Conservation (phyloP, 192 early-diverging fungal genomes). For the Podila epicladia region DNA sequence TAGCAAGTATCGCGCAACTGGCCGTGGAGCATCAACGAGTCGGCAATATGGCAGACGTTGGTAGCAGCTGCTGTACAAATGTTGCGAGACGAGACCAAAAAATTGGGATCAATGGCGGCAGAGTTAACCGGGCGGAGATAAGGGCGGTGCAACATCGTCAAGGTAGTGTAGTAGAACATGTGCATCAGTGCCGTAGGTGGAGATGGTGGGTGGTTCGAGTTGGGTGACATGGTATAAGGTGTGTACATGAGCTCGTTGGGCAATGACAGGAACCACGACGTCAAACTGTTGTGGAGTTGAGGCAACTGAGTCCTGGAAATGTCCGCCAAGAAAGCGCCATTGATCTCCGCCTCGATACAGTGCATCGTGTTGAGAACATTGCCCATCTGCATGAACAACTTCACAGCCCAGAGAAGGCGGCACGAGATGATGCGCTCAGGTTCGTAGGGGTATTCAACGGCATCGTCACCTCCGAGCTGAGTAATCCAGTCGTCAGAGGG, state of each 20-base stretch:
- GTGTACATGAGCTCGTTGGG: slow-evolving; percentile 64
- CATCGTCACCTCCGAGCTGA: slow-evolving; percentile 35
- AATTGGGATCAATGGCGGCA: slow-evolving; percentile 44
- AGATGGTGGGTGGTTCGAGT: slow-evolving; percentile 47
- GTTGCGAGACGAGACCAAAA: slow-evolving; percentile 50
- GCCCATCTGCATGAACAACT: slow-evolving; percentile 51
- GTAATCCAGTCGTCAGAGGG: slow-evolving; percentile 49
- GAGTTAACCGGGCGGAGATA: slow-evolving; percentile 56
- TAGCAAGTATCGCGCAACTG: slow-evolving; percentile 42
- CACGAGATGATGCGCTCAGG: slow-evolving; percentile 48
- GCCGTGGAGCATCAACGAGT: slow-evolving; percentile 47
- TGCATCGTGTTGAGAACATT: slow-evolving; percentile 50
- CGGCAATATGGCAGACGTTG: slow-evolving; percentile 54
- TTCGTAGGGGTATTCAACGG: slow-evolving; percentile 44
- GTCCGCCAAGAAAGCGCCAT: slow-evolving; percentile 45
- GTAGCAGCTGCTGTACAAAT: slow-evolving; percentile 54
- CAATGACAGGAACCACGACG: slow-evolving; percentile 58
- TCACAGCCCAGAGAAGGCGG: slow-evolving; percentile 41
- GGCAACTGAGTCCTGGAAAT: slow-evolving; percentile 48
- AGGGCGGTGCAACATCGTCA: slow-evolving; percentile 66
- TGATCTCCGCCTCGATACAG: slow-evolving; percentile 50
- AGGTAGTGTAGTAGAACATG: slow-evolving; percentile 63
- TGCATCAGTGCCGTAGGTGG: slow-evolving; percentile 54
- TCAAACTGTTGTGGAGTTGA: slow-evolving; percentile 50
- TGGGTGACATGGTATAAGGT: slow-evolving; percentile 52